Evolutionary conservation across 768 basidiomycete species (phyloP), one percentile per base, ranked within the genome.

Genomic region (Rhizopogon vesiculosus): DNA sequence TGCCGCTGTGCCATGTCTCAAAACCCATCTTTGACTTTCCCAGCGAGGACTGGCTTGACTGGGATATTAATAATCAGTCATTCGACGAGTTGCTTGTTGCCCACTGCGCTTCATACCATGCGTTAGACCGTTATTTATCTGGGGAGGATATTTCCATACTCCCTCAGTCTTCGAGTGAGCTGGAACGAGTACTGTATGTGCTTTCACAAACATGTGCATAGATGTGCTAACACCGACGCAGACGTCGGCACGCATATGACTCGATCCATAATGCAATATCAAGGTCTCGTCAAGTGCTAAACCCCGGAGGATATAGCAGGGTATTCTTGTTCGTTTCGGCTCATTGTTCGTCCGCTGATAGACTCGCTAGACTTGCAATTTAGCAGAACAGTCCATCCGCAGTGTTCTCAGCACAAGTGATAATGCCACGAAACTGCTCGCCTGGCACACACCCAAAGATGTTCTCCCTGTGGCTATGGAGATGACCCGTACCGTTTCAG

Each of bases 181-280:
- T 90, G 25, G 82, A 86, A 67, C 81, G 76, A 62, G 77, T 86
- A 41, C 66, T 90, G 85, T 85, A 62, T 66, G 83, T 74, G 54
- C 42, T 16, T 22, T 28, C 19, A 38, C 46, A 1, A 5, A 29
- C 19, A 53, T 49, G 46, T 45, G 60, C 18, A 54, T 50, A 53
- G 22, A 12, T 33, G 5, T 16, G n/a, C 33, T 54, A 18, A 19
- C 35, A 16, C 53, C 25, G 52, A n/a, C 53, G 33, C 61, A 89
- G 86, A 51, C 76, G 81, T 61, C 76, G 86, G 65, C 88, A 88
- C 65, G 78, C 83, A 1, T 81, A 85, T 62, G 86, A 88, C 63
- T 83, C 82, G 8, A 86, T 89, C 51, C 87, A 89, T 64, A 89
- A 88, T 66, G 77, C 82, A 28, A 85, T 89, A 63, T 75, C 87